A percentile compares a stretch with the other conserved stretches of the same genome.
Conservation (phyloP, 768 basidiomycete species). For the Pulveroboletus frians region DNA sequence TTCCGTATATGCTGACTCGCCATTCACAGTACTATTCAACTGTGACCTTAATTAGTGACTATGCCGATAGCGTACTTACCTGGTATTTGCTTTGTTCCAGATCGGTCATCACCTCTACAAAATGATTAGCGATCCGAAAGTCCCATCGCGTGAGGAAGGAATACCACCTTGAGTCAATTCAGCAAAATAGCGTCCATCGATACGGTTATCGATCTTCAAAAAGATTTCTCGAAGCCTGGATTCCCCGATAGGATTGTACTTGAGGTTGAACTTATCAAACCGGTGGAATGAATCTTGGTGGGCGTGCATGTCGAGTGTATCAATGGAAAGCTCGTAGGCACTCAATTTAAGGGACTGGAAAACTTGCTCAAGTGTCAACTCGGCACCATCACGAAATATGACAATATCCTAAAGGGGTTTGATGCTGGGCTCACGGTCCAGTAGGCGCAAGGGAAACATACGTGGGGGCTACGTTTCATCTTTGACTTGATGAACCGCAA, state of each 20-base stretch:
- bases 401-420: constrained; percentile 73
- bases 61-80: constrained; percentile 35
- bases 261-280: constrained; percentile 96
- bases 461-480: constrained; percentile 84
- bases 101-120: constrained; percentile 92
- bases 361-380: constrained; percentile 88
- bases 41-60: not conserved
- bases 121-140: not conserved
- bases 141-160: not conserved
- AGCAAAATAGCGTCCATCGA: constrained; percentile 88
- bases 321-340: constrained; percentile 97
- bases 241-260: constrained; percentile 97
- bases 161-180: constrained; percentile 81
- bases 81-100: constrained; percentile 98
- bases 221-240: constrained; percentile 94
- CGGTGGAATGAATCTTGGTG: constrained; percentile 98
- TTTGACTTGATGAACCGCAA: constrained; percentile 98
- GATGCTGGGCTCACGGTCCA: not conserved
- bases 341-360: constrained; percentile 92
- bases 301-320: constrained; percentile 99
- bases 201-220: constrained; percentile 94
- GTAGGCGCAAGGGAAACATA: constrained; percentile 29
- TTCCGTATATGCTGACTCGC: constrained; percentile 94
- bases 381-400: constrained; percentile 88
- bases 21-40: constrained; percentile 82